Evolutionary conservation across 176 grass and related monocot species (phyloP), one percentile per base, ranked within the genome.

Genomic region (Areca catechu): DNA sequence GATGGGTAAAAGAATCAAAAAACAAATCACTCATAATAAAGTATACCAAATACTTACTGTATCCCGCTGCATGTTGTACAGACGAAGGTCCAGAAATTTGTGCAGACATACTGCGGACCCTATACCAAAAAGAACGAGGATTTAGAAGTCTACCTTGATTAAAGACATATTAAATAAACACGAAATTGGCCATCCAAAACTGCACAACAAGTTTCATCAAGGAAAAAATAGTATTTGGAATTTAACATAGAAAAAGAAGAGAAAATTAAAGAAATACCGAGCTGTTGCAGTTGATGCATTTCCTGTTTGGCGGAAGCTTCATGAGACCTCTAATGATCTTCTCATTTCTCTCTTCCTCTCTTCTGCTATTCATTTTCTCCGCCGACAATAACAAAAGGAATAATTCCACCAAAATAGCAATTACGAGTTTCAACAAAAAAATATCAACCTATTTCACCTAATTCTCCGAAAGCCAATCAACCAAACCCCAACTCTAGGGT

Each of bases 281-380:
- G 63, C 88, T 83, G 74, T 92, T 92, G 75, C 93, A 98, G 65
- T 98, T 98, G 48, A 98, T 85, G 81, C 87, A 98, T 78, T 83
- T 86, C 72, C 84, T 89, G 67, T 98, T 92, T 16, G 93, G 93
- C 57, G 93, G 93, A 18, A 98, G 79, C 79, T 98, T 98, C 93
- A 98, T 92, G 79, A 98, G 77, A 21, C 93, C 88, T 61, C 93
- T 77, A 47, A 98, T 92, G 54, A 98, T 98, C 87, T 89, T 98
- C 84, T 98, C 88, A 80, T 81, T 98, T 70, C 84, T 85, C 78
- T 85, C 93, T 62, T 92, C 88, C 71, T 92, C 87, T 76, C 75
- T 92, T 76, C 83, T 83, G 69, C 76, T 89, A 59, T 84, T 83
- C 93, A 98, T 98, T 52, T 21, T 78, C 74, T 49, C 64, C 68